Evolutionary conservation across 441 rosid genomes (phyloP), one percentile per base, ranked within the genome.

Genomic region (Jatropha multifida): DNA sequence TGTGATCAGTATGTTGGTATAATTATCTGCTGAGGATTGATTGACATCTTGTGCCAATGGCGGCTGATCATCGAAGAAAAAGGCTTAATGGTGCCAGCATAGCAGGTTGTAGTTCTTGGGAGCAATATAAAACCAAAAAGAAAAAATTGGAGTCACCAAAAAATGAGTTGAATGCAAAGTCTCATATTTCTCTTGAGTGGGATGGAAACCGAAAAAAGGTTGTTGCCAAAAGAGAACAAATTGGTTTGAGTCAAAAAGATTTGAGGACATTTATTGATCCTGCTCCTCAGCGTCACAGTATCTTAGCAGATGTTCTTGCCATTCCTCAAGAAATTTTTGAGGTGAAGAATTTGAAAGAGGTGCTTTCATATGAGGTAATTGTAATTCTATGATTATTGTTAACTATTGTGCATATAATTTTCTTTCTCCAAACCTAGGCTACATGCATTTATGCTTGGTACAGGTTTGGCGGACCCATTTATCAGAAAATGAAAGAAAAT

Each of bases 171-270:
- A 86, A 83, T 77, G 59, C 87, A 0, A 93, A 87, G 75, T 88
- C 91, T 79, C 93, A 85, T 72, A 89, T 94, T 74, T 88, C 87
- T 79, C 97, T 96, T 44, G 88, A 91, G 83, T 96, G 99, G 98
- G 94, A 96, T 75, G 81, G 82, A 69, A 84, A 74, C 69, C 74
- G 75, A 56, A 87, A 83, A 62, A 85, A 75, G 74, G 98, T 96
- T 51, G 84, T 92, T 75, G 93, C 99, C 71, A 96, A 83, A 85
- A 90, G 72, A 89, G 98, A 91, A 61, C 99, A 96, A 84, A 82
- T 96, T 81, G 97, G 94, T 26, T 60, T 96, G 49, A 85, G 90
- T 78, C 67, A 76, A 74, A 94, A 93, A 77, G 90, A 86, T 83
- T 82, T 90, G 79, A 92, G 86, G 83, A 83, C 89, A 44, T 90